These are phyloP conservation scores for Coemansia sp. DNA, from an alignment of 192 early-diverging fungal species.

Conservation along the genomic window DNA sequence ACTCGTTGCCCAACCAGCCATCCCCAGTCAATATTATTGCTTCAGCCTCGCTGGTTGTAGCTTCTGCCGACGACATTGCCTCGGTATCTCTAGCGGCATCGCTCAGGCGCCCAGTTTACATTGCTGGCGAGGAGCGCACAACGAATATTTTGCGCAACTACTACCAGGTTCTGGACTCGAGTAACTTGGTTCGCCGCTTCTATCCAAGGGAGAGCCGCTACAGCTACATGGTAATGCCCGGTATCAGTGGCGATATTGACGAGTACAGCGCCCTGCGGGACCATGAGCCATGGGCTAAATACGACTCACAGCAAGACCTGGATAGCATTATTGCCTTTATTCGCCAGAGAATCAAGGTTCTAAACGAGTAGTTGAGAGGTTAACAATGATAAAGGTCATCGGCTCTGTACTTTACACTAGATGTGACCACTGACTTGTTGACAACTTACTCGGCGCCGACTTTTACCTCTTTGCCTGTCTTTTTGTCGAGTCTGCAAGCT, in stretches of 20 bases:
- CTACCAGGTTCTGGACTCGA: constrained; percentile 36
- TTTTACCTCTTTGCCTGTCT: constrained; percentile 42
- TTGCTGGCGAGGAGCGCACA: constrained; percentile 47
- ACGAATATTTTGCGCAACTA: constrained; percentile 31
- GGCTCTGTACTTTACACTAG: not conserved
- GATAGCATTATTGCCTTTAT: constrained; percentile 28
- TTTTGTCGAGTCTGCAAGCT: constrained; percentile 88
- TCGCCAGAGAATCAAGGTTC: constrained; percentile 5
- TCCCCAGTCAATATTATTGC: constrained; percentile 18
- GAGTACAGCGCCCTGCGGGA: constrained; percentile 46
- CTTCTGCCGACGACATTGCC: constrained; percentile 35
- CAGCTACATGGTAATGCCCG: constrained; percentile 48
- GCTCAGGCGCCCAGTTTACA: constrained; percentile 35
- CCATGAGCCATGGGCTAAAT: constrained; percentile 47
- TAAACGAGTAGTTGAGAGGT: constrained; percentile 3
- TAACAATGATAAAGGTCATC: not conserved
- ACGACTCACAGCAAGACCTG: constrained; percentile 34
- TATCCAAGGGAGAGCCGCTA: constrained; percentile 47
- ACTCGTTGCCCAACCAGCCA: constrained; percentile 23
- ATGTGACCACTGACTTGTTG: not conserved
- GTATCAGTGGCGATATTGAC: constrained; percentile 33
- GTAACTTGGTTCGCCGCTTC: constrained; percentile 47
- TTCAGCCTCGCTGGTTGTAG: constrained; percentile 29
- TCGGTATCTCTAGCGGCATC: constrained; percentile 37
- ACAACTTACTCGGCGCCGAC: not conserved